A percentile compares a stretch with the other conserved stretches of the same genome.
phyloP scores from a whole-genome alignment of 2,329 filamentous ascomycete species.

The Alternaria sp. region DNA sequence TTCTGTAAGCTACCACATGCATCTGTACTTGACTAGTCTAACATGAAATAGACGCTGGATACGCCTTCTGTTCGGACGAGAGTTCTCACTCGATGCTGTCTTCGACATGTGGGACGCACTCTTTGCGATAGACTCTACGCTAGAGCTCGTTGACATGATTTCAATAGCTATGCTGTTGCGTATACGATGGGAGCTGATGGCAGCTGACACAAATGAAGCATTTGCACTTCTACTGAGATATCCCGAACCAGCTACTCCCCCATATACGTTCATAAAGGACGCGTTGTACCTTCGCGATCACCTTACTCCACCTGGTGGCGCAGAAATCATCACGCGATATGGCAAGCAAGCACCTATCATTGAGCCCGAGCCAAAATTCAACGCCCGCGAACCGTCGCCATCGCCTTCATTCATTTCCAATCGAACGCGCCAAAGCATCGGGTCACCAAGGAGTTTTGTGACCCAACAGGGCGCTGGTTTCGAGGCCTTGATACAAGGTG shows the following conservation, averaged over 20 bases:
- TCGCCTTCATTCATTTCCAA: conserved; percentile 32
- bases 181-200: conserved; percentile 86
- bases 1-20: conserved; percentile 70
- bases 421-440: conserved; percentile 38
- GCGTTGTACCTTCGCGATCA: conserved; percentile 77
- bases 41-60: conserved; percentile 78
- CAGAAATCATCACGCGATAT: conserved; percentile 74
- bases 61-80: conserved; percentile 87
- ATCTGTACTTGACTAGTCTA: conserved; percentile 16
- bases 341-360: conserved; percentile 58
- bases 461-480: conserved; percentile 56
- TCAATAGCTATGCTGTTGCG: conserved; percentile 93
- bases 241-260: conserved; percentile 70
- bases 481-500: conserved; percentile 77
- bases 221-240: conserved; percentile 86
- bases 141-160: conserved; percentile 87
- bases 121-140: conserved; percentile 82
- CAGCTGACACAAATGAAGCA: conserved; percentile 86
- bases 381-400: conserved; percentile 40
- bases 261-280: conserved; percentile 85
- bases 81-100: conserved; percentile 88
- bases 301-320: conserved; percentile 68
- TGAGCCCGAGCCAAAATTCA: conserved; percentile 34
- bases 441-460: conserved; percentile 39
- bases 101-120: conserved; percentile 89